Evolutionary conservation across 2,329 filamentous ascomycete genomes (phyloP), one percentile per base, ranked within the genome.

Genomic region (Pseudophaeomoniella oleicola): DNA sequence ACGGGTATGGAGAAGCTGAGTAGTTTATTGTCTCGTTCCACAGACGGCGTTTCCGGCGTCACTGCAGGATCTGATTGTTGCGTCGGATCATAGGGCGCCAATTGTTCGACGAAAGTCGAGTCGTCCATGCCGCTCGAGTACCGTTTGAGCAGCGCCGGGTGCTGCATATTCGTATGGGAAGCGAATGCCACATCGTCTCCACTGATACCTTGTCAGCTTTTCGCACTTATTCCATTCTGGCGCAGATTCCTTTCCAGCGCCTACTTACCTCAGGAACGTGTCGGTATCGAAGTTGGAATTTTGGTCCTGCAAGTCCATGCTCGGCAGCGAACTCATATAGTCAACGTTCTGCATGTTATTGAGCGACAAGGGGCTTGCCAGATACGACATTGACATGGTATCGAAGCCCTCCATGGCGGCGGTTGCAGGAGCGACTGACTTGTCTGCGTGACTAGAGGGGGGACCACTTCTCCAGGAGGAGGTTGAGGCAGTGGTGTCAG

Each of bases 1-100:
- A 69, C 62, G 1, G 77, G 72, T 9, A 73, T 63, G 1, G 76
- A 78, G 58, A 87, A 86, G 48, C 78, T 73, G n/a, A 87, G 68
- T 16, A 86, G 67, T 55, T 86, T 72, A 54, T 78, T 71, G 53
- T 77, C 74, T 47, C 71, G 71, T 40, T 78, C 72, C 50, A 77
- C 73, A 27, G 68, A 73, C 17, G 71, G 64, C 42, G 67, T 67
- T 42, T 71, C 65, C 30, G 63, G 57, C 43, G 56, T 51, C 42
- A 54, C 55, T 9, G 22, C 9, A 9, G 6, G 9, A 29, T 63
- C 62, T 35, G 72, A 65, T 36, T 57, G 57, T 11, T 56, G 54
- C 14, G 49, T 44, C 27, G 54, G 51, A 31, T 66, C 61, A 39
- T 63, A 64, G 6, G 58, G 55, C 15, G 60, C 43, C 33, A 62